Conservation (phyloP, 495 filamentous ascomycete genomes). For the Talaromyces wortmannii region DNA sequence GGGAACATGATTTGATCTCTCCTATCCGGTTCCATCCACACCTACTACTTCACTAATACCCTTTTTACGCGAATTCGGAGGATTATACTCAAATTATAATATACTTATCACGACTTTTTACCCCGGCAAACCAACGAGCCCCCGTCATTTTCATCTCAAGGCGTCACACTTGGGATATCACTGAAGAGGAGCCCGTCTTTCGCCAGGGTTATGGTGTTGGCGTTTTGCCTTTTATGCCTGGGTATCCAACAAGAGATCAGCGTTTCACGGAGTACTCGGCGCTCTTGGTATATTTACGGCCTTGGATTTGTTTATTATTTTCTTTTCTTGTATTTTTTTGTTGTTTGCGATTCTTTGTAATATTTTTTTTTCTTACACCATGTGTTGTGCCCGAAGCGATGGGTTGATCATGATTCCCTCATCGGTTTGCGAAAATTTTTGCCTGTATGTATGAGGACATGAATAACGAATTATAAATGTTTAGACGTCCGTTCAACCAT, state of each 20-base stretch:
- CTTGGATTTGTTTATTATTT: background rate
- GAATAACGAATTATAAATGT: constrained; percentile 2
- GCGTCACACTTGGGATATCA: constrained; percentile 4
- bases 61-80: too few relatives aligned
- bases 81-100: too few relatives aligned
- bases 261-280: background rate
- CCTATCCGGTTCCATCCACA: background rate
- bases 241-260: background rate
- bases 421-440: background rate
- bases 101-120: background rate
- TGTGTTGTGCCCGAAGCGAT: background rate
- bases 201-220: background rate
- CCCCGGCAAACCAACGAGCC: background rate
- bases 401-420: background rate
- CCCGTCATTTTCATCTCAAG: background rate
- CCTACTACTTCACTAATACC: too few relatives aligned
- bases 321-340: background rate
- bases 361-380: background rate
- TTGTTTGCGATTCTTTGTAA: background rate
- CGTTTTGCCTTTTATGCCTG: background rate
- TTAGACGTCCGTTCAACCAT: background rate
- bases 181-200: background rate
- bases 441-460: constrained; percentile 5
- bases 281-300: background rate
- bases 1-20: constrained; percentile 39